phyloP scores from a whole-genome alignment of 2,329 filamentous ascomycete species.

The Colletotrichum tropicale region DNA sequence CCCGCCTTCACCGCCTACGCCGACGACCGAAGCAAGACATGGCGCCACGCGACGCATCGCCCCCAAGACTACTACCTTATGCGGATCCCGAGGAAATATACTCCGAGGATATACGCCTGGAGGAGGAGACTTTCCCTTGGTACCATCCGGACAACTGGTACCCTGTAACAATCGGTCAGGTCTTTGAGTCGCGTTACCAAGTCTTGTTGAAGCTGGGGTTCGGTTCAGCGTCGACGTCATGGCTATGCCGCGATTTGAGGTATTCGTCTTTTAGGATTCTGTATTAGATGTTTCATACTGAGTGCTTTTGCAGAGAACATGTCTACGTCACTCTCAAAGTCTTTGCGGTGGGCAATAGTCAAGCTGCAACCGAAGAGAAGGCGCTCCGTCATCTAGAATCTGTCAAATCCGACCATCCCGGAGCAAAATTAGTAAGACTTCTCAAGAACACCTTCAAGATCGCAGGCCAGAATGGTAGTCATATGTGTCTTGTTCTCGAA shows the following conservation, averaged over 20 bases:
- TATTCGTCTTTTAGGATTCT: background rate
- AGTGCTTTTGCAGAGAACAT: background rate
- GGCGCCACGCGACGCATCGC: background rate
- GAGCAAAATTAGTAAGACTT: background rate
- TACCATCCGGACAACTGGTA: conserved; percentile 27
- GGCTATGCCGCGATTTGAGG: conserved; percentile 27
- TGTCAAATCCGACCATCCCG: conserved; percentile 5
- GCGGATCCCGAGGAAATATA: conserved; percentile 14
- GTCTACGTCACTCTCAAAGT: conserved; percentile 11
- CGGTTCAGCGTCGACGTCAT: conserved; percentile 28
- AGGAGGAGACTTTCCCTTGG: conserved; percentile 27
- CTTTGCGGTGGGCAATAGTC: background rate
- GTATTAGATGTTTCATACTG: too few relatives aligned
- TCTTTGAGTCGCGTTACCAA: conserved; percentile 26
- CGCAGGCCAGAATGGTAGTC: background rate
- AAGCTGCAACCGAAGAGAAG: background rate
- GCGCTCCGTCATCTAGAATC: background rate
- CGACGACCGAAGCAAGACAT: background rate
- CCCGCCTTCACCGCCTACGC: background rate
- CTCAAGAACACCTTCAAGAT: conserved; percentile 5
- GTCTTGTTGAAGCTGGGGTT: conserved; percentile 30
- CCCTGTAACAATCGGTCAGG: conserved; percentile 25
- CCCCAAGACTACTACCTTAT: background rate
- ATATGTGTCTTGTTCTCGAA: conserved; percentile 4
- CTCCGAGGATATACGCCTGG: conserved; percentile 4